Evolutionary conservation across 2,329 filamentous ascomycete genomes (phyloP).

Genomic region (Pseudogymnoascus sp.): DNA sequence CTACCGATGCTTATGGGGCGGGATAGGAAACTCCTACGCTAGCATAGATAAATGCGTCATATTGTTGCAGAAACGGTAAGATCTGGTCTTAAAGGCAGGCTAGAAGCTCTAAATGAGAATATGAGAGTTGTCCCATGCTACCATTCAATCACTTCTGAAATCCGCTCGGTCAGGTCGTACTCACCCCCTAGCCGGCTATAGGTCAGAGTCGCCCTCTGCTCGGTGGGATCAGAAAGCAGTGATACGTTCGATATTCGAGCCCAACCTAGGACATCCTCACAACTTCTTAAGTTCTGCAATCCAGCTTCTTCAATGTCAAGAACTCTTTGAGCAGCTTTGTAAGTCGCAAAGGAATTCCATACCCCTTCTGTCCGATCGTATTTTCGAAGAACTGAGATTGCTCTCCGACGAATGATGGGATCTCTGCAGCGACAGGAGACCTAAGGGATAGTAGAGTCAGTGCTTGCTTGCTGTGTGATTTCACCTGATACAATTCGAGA

Average conservation of each 20-base stretch:
- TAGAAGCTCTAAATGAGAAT: background rate
- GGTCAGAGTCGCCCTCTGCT: background rate
- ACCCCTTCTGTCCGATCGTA: conserved; percentile 58
- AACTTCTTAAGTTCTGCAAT: conserved; percentile 11
- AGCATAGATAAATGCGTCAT: too few species aligned
- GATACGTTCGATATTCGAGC: conserved; percentile 2
- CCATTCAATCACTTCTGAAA: background rate
- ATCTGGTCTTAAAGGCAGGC: background rate
- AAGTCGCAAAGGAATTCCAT: conserved; percentile 42
- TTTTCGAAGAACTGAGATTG: conserved; percentile 51
- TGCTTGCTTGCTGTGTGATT: conserved; percentile 27
- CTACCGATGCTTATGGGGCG: too few species aligned
- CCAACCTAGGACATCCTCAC: conserved; percentile 15
- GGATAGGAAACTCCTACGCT: too few species aligned
- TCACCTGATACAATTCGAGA: background rate
- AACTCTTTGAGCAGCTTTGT: background rate
- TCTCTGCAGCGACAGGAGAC: conserved; percentile 58
- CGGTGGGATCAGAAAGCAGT: background rate
- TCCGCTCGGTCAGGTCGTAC: background rate
- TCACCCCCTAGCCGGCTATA: background rate
- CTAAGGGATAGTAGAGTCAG: conserved; percentile 55
- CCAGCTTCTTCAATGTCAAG: conserved; percentile 2
- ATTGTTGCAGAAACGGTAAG: background rate
- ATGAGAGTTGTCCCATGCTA: background rate
- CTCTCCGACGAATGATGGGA: conserved; percentile 46